phyloP scores from a whole-genome alignment of 306 rosid species.

The Myrica gale region DNA sequence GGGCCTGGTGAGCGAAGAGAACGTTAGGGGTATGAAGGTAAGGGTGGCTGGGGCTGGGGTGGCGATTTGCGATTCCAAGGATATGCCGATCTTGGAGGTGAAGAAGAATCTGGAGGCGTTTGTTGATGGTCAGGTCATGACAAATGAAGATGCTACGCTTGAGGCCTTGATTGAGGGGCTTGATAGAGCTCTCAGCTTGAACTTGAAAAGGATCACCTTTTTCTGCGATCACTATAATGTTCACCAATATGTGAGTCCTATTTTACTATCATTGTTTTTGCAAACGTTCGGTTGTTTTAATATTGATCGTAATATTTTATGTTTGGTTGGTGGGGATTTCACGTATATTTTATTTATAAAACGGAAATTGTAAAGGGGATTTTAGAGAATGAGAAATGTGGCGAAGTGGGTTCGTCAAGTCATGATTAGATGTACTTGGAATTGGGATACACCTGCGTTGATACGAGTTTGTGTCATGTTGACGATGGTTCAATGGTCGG shows the following conservation, averaged over 20 bases:
- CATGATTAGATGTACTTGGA: too few species aligned
- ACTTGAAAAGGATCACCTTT: slow-evolving; percentile 34
- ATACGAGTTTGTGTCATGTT: too few species aligned
- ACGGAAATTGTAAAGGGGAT: not conserved
- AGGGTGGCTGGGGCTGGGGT: slow-evolving; percentile 41
- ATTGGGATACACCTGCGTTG: too few species aligned
- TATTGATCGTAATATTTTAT: not conserved
- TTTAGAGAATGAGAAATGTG: not conserved
- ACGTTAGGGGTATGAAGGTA: slow-evolving; percentile 31
- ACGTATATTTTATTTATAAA: not conserved
- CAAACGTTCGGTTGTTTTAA: not conserved
- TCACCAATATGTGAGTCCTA: slow-evolving; percentile 47
- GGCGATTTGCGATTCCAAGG: slow-evolving; percentile 41
- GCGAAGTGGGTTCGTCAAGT: not conserved
- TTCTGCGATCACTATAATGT: slow-evolving; percentile 37
- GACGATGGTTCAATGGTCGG: too few species aligned
- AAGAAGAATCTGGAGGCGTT: slow-evolving; percentile 39
- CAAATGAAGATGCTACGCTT: slow-evolving; percentile 32
- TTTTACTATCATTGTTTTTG: not conserved
- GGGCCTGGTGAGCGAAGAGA: slow-evolving; percentile 53
- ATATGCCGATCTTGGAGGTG: slow-evolving; percentile 34
- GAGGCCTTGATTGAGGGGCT: slow-evolving; percentile 48
- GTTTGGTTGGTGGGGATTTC: too few species aligned
- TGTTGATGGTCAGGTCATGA: slow-evolving; percentile 23
- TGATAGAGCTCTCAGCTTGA: slow-evolving; percentile 33